phyloP scores from a whole-genome alignment of 768 basidiomycete genomes.

The Amylocystis lapponica region DNA sequence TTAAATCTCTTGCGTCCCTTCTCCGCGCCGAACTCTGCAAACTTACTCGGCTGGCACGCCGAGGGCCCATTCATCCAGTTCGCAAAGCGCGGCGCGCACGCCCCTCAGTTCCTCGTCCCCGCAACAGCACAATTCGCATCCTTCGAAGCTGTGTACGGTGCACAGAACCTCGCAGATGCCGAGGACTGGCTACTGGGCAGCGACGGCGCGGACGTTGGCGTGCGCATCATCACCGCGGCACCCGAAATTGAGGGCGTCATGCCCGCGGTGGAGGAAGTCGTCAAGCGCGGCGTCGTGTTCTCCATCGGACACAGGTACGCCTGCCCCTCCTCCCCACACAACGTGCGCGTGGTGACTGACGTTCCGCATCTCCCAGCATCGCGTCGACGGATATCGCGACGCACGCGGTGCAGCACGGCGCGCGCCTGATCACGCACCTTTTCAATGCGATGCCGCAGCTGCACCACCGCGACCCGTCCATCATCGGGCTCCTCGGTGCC shows the following conservation, averaged over 20 bases:
- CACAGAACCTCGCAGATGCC: conserved; percentile 51
- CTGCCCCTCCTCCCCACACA: not conserved
- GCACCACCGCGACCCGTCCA: conserved; percentile 87
- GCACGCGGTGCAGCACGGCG: conserved; percentile 63
- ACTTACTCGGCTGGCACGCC: conserved; percentile 82
- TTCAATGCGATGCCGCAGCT: conserved; percentile 93
- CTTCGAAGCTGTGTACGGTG: conserved; percentile 72
- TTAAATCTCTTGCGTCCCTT: conserved; percentile 64
- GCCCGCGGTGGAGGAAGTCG: conserved; percentile 55
- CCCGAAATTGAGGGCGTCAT: conserved; percentile 85
- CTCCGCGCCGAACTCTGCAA: conserved; percentile 58
- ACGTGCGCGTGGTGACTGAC: not conserved
- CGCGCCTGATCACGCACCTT: conserved; percentile 84
- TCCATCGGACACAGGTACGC: conserved; percentile 86
- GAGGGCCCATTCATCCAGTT: conserved; percentile 87
- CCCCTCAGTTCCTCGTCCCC: conserved; percentile 54
- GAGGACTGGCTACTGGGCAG: conserved; percentile 63
- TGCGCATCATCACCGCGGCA: conserved; percentile 80
- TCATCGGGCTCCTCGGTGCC: conserved; percentile 82
- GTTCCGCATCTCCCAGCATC: too few relatives aligned
- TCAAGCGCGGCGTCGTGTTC: conserved; percentile 63
- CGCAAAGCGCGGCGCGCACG: conserved; percentile 81
- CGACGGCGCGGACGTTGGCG: conserved; percentile 38
- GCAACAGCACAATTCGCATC: conserved; percentile 60
- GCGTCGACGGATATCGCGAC: conserved; percentile 73